A percentile compares a stretch with the other conserved stretches of the same genome.
Conservation (phyloP, 148 eudicot species). For the Rhododendron ovatum region DNA sequence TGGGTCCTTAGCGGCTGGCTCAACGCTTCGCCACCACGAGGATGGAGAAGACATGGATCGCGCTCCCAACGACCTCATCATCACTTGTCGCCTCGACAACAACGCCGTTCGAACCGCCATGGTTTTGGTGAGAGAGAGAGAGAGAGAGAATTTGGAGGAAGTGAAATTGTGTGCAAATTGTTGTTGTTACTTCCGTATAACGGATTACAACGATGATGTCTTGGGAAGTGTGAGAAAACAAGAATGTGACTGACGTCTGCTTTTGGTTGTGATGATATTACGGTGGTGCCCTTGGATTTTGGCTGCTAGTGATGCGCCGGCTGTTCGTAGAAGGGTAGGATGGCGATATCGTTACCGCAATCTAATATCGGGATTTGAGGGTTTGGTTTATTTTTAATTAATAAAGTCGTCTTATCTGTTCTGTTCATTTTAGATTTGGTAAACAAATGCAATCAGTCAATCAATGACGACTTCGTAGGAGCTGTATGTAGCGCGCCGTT, state of each 20-base stretch:
- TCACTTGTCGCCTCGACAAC: slow-evolving; percentile 5
- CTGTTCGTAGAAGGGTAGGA: neutral
- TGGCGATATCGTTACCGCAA: neutral
- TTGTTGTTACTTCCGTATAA: neutral
- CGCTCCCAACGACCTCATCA: slow-evolving; percentile 17
- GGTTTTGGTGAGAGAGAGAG: neutral
- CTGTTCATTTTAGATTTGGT: neutral
- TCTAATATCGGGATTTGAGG: neutral
- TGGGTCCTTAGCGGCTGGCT: slow-evolving; percentile 88
- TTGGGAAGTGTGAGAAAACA: neutral
- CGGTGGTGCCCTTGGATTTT: neutral
- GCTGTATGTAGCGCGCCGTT: too few relatives aligned
- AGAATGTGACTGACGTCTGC: neutral
- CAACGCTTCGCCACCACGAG: slow-evolving; percentile 76
- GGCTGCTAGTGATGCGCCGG: neutral
- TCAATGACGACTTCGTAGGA: too few relatives aligned
- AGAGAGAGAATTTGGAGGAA: neutral
- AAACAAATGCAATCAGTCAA: too few relatives aligned
- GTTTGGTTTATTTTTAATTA: neutral
- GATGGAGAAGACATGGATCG: slow-evolving; percentile 56
- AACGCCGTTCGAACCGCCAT: slow-evolving; percentile 44
- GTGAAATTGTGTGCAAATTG: neutral
- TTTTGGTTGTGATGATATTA: neutral
- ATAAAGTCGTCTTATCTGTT: neutral
- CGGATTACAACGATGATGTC: neutral